phyloP scores from a whole-genome alignment of 345 rosid species.

The Populus euphratica region DNA sequence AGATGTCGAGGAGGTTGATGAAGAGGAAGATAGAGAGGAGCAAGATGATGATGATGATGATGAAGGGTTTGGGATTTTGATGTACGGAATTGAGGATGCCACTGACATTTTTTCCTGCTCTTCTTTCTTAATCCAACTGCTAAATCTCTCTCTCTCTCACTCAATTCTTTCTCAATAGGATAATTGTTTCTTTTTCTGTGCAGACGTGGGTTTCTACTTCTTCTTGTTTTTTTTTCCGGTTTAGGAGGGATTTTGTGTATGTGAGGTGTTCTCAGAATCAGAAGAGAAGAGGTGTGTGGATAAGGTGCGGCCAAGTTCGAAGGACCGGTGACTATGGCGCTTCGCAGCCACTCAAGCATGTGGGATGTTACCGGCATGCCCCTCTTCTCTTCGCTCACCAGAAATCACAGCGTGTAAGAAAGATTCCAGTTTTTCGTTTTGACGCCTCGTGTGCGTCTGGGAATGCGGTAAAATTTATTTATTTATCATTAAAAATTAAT shows the following conservation, averaged over 20 bases:
- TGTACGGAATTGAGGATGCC: slow-evolving; percentile 58
- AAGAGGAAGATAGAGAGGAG: slow-evolving; percentile 39
- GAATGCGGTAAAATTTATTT: too few species aligned
- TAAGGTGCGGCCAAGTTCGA: slow-evolving; percentile 41
- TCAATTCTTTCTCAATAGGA: background rate
- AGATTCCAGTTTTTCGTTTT: too few species aligned
- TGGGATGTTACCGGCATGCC: background rate
- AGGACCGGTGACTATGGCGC: slow-evolving; percentile 1
- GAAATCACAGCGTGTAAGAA: background rate
- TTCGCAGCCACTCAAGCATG: background rate
- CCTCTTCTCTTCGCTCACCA: background rate
- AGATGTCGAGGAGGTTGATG: slow-evolving; percentile 29
- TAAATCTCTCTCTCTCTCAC: background rate
- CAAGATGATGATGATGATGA: slow-evolving; percentile 33
- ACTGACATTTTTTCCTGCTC: slow-evolving; percentile 44
- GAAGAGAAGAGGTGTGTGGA: slow-evolving; percentile 31
- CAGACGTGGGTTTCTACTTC: background rate
- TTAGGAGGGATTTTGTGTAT: background rate
- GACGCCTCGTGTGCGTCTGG: too few species aligned
- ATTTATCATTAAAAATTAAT: too few species aligned
- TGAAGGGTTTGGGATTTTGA: slow-evolving; percentile 56
- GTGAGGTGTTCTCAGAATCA: slow-evolving; percentile 9
- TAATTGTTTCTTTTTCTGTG: background rate
- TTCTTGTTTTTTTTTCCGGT: background rate
- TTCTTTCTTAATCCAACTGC: background rate